These are phyloP conservation scores for Barbarea vulgaris DNA, from an alignment of 345 rosid species.

Conservation along the genomic window DNA sequence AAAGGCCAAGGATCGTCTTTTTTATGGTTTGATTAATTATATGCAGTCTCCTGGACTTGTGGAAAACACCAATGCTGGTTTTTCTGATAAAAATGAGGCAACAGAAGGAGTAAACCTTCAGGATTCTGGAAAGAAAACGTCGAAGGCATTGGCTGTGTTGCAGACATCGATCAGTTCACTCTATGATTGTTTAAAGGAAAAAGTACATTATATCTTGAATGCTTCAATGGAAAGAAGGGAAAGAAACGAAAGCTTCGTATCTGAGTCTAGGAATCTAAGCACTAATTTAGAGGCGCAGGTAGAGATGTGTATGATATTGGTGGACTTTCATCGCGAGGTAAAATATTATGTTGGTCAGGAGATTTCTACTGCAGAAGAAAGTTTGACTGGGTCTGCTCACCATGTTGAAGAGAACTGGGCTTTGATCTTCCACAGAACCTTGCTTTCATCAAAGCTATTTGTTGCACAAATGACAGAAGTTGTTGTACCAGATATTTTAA, in stretches of 20 bases:
- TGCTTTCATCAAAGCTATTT: slow-evolving; percentile 61
- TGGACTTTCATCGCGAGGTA: slow-evolving; percentile 62
- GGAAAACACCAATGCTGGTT: slow-evolving; percentile 52
- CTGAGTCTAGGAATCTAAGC: slow-evolving; percentile 51
- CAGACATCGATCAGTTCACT: slow-evolving; percentile 57
- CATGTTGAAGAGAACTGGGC: slow-evolving; percentile 60
- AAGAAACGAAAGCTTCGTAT: slow-evolving; percentile 39
- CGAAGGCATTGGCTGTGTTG: slow-evolving; percentile 57
- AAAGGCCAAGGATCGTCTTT: slow-evolving; percentile 73
- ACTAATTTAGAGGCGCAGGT: slow-evolving; percentile 73
- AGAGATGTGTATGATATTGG: slow-evolving; percentile 68
- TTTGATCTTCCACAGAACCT: slow-evolving; percentile 55
- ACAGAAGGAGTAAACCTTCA: slow-evolving; percentile 41
- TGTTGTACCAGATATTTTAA: slow-evolving; percentile 66
- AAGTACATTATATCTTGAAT: slow-evolving; percentile 49
- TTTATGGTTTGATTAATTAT: slow-evolving; percentile 67
- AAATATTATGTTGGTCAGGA: slow-evolving; percentile 50
- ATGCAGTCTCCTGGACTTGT: slow-evolving; percentile 63
- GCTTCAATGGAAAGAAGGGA: slow-evolving; percentile 45
- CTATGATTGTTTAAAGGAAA: slow-evolving; percentile 60
- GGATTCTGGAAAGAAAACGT: slow-evolving; percentile 57
- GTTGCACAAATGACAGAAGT: slow-evolving; percentile 68
- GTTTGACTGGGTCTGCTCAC: slow-evolving; percentile 38
- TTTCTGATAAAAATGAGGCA: slow-evolving; percentile 36
- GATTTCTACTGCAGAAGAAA: slow-evolving; percentile 34